A percentile compares a stretch with the other conserved stretches of the same genome.
Evolutionary conservation across 2,329 filamentous ascomycete genomes (phyloP).

Genomic region (Penicillium sp.): DNA sequence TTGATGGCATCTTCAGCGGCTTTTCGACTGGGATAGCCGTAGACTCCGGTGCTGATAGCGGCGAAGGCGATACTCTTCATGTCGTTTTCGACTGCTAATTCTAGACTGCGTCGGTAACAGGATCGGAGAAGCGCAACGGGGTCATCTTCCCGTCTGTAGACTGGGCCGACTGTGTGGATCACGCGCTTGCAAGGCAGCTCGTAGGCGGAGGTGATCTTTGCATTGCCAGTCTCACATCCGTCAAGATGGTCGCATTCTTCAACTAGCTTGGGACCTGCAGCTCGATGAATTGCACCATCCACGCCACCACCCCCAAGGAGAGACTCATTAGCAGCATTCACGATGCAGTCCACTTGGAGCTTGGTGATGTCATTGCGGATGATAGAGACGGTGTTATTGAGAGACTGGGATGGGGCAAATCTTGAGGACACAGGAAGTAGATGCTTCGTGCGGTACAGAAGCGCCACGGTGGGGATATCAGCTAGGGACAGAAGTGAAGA

Average conservation of each 20-base stretch:
- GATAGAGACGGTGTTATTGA: constrained; percentile 60
- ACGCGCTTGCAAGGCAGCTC: constrained; percentile 71
- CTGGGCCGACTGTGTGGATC: constrained; percentile 87
- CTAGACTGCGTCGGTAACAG: constrained; percentile 70
- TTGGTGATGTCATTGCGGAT: constrained; percentile 78
- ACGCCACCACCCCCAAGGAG: constrained; percentile 89
- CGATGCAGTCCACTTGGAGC: constrained; percentile 75
- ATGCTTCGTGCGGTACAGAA: constrained; percentile 62
- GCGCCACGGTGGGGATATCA: constrained; percentile 46
- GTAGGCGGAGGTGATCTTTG: constrained; percentile 80
- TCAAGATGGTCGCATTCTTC: constrained; percentile 68
- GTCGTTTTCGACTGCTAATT: constrained; percentile 66
- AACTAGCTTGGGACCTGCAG: constrained; percentile 68
- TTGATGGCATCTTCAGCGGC: constrained; percentile 71
- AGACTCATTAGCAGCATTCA: constrained; percentile 83
- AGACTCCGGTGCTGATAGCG: constrained; percentile 82
- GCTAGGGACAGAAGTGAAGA: constrained; percentile 23
- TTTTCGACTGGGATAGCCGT: constrained; percentile 74
- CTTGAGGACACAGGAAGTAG: constrained; percentile 38
- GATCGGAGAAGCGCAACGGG: constrained; percentile 48
- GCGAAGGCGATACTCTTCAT: constrained; percentile 77
- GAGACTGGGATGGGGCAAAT: constrained; percentile 47
- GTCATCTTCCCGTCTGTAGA: constrained; percentile 55
- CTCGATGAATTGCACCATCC: constrained; percentile 80
- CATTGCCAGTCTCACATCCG: constrained; percentile 73